Base-by-base conservation (phyloP, 164 flowering plant species). In the Annona cherimola region DNA sequence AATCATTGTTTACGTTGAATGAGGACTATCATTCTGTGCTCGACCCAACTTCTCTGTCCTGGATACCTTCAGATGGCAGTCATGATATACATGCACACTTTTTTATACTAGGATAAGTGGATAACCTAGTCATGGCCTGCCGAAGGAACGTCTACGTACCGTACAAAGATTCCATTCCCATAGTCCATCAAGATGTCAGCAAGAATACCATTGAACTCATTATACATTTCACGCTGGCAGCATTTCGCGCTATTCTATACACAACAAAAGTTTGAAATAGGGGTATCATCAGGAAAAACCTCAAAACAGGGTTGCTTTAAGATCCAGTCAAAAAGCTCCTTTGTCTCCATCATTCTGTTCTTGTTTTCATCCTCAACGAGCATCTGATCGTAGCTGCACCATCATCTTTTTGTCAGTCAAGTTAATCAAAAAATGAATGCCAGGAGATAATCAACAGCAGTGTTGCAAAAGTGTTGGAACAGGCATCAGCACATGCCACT, bases 251-350 rank as follows among this genome's bases (percentile, higher is more conserved):
- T 19, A 9, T 20, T 9, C 26, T 63, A 6, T 40, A 63, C 26
- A 68, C 66, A 41, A 63, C 2, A 57, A 57, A 71, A 55, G 62
- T 68, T 50, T 41, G 60, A 5, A 46, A 20, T 44, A 71, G 42
- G 50, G 45, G 70, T n/a, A 61, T n/a, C 60, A 72, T 3, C 41
- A 76, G 59, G 57, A 50, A 64, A 50, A 71, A 89, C 99, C 98
- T 96, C 93, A 78, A 96, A 96, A 79, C 98, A 96, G 63, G 91
- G 93, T 74, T 96, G 99, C 87, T 87, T 91, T 67, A 93, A 84
- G 76, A 92, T 92, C 99, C 99, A 96, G 19, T 96, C 96, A 77
- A 93, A 92, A 57, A 96, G 92, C 64, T 91, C 98, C 82, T 84
- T 96, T 0, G 98, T 88, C 81, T 96, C 99, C 87, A 90, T 86